Percentiles rank a stretch among this genome's conserved stretches.
Conservation (phyloP, 2,329 filamentous ascomycete genomes). For the Colletotrichum sp. region DNA sequence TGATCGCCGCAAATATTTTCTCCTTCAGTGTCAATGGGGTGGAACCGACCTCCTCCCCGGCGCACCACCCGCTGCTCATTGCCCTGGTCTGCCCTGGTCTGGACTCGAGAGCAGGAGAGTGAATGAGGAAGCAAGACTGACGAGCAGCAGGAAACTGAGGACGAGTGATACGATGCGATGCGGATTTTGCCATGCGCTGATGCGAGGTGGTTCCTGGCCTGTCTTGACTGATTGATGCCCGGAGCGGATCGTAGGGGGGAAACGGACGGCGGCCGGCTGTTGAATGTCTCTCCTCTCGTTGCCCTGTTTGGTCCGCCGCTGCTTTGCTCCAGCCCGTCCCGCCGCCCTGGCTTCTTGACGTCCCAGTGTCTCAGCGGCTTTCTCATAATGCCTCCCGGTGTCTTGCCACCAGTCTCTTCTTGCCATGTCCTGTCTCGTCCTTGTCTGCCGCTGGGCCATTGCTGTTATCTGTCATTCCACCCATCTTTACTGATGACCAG, state of each 20-base stretch:
- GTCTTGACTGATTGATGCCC: neutral
- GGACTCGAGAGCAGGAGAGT: neutral
- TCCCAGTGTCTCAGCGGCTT: neutral
- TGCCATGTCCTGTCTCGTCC: neutral
- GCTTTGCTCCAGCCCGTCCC: neutral
- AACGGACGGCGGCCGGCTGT: neutral
- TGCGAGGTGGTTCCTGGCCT: constrained; percentile 13
- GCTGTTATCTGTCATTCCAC: neutral
- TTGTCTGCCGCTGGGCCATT: neutral
- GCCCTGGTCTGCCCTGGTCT: neutral
- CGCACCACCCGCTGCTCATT: neutral
- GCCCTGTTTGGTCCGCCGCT: neutral
- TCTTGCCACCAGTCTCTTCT: neutral
- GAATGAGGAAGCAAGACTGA: neutral
- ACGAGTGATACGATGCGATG: neutral
- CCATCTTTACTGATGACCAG: neutral
- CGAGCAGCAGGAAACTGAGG: neutral
- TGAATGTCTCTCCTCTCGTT: neutral
- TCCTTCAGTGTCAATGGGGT: constrained; percentile 4
- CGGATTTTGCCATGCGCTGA: neutral
- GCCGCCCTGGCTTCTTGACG: neutral
- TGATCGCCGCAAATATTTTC: constrained; percentile 6
- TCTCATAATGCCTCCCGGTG: neutral
- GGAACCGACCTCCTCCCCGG: neutral
- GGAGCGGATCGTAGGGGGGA: neutral